A percentile compares a stretch with the other conserved stretches of the same genome.
These are phyloP conservation scores for Dactylella cylindrospora DNA, from an alignment of 2,329 filamentous ascomycete species.

Conservation along the genomic window DNA sequence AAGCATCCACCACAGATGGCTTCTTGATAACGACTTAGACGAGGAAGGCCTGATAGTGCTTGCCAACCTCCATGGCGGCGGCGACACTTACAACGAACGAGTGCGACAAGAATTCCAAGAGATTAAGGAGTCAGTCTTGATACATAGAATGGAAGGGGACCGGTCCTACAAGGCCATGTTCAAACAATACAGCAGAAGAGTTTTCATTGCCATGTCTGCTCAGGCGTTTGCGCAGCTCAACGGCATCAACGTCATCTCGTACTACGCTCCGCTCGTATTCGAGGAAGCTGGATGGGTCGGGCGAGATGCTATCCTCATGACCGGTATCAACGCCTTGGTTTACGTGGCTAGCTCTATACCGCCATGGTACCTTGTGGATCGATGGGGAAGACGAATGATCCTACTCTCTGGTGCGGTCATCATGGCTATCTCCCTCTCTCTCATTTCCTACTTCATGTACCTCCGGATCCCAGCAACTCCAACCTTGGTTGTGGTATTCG, in stretches of 20 bases:
- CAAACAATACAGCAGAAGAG: conserved; percentile 81
- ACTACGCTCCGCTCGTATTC: conserved; percentile 92
- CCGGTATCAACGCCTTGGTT: conserved; percentile 88
- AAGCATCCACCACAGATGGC: conserved; percentile 66
- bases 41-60: conserved; percentile 98
- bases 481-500: conserved; percentile 83
- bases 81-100: conserved; percentile 89
- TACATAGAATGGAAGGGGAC: conserved; percentile 93
- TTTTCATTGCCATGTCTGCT: conserved; percentile 98
- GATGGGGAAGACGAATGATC: conserved; percentile 84
- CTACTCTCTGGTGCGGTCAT: conserved; percentile 83
- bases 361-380: conserved; percentile 95
- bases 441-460: conserved; percentile 94
- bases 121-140: conserved; percentile 96
- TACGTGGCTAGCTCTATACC: conserved; percentile 91
- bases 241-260: conserved; percentile 99
- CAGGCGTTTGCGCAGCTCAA: conserved; percentile 95
- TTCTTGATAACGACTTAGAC: conserved; percentile 95
- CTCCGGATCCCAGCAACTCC: conserved; percentile 78
- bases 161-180: conserved; percentile 93
- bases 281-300: conserved; percentile 95
- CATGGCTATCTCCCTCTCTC: conserved; percentile 83
- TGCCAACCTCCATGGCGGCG: conserved; percentile 92
- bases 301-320: conserved; percentile 91
- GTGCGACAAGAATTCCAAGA: conserved; percentile 95